Base-by-base conservation (phyloP, 169 alveolate species). In the Plasmodium billcollinsi region DNA sequence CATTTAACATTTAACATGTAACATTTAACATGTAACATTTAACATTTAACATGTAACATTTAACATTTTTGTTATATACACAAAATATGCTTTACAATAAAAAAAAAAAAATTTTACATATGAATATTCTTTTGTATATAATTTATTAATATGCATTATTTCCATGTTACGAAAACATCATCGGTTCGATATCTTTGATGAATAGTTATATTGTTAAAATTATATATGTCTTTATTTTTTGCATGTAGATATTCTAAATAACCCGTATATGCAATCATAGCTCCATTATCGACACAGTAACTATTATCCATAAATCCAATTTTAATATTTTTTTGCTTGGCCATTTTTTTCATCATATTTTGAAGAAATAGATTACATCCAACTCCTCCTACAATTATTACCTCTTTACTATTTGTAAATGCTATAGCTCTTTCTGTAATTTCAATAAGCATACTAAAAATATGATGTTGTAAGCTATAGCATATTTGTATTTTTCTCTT, bases 371-470 rank as follows among this genome's bases (percentile, higher is more conserved):
- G 93, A 95, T 99, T 99, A 88, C 99, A 98, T 14, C 99, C 99
- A 3, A 99, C 99, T 15, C 99, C 99, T 50, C 99, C 99, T 20
- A 99, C 99, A 26, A 99, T 96, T 50, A 99, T 88, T 7, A 99
- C 99, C 73, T 97, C 98, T 59, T 96, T 97, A 50, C 99, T 96
- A 71, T 96, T 95, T 52, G 98, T 96, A 88, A 98, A 98, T 52
- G 99, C 97, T 99, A 99, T 99, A 12, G 99, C 99, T 78, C 99
- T 95, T 91, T 99, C 99, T 0, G 99, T 97, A 29, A 97, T 98
- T 91, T 99, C 99, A 18, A 98, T 95, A n/a, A 99, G 94, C 99
- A 98, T 99, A 18, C 99, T 98, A 91, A 99, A 99, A 47, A 98
- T 95, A 52, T 98, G 97, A 91, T 99, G 99, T 93, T 99, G 99